These are phyloP conservation scores for Suillus hirtellus DNA, from an alignment of 768 basidiomycete genomes.

Conservation along the genomic window DNA sequence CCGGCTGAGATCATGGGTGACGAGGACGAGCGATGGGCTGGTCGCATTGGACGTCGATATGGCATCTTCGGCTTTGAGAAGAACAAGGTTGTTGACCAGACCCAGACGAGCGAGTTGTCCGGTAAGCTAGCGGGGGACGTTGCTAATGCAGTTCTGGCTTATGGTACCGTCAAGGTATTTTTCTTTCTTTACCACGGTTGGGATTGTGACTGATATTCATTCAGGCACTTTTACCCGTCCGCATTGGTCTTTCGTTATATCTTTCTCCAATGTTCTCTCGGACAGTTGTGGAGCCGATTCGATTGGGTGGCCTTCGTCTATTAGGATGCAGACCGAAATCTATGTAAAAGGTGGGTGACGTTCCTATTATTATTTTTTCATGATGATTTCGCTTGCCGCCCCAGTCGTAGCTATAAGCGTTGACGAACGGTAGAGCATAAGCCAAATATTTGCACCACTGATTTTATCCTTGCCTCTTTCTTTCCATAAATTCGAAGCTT, in stretches of 20 bases:
- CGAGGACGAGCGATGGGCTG: constrained; percentile 74
- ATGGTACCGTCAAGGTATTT: constrained; percentile 74
- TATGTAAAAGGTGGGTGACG: constrained; percentile 31
- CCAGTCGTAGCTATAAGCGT: constrained; percentile 65
- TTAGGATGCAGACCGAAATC: constrained; percentile 10
- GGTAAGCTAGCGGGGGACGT: constrained; percentile 68
- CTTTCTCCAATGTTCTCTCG: constrained; percentile 74
- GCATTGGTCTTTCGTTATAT: constrained; percentile 73
- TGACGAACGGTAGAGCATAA: constrained; percentile 71
- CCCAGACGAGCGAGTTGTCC: constrained; percentile 20
- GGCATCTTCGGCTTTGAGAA: constrained; percentile 81
- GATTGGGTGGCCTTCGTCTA: constrained; percentile 23
- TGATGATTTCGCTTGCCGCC: constrained; percentile 75
- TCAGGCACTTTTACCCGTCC: constrained; percentile 62
- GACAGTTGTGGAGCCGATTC: constrained; percentile 61
- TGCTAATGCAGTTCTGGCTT: constrained; percentile 82
- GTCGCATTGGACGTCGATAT: constrained; percentile 71
- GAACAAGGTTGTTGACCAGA: constrained; percentile 19
- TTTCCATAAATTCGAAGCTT: not conserved
- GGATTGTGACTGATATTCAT: not conserved
- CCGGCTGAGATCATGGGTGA: constrained; percentile 58
- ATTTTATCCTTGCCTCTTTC: constrained; percentile 25
- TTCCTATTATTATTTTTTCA: constrained; percentile 12
- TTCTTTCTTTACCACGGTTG: not conserved
- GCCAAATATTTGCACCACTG: constrained; percentile 72